These are phyloP conservation scores for Gypsophila paniculata DNA, from an alignment of 179 eudicot species.

Conservation along the genomic window DNA sequence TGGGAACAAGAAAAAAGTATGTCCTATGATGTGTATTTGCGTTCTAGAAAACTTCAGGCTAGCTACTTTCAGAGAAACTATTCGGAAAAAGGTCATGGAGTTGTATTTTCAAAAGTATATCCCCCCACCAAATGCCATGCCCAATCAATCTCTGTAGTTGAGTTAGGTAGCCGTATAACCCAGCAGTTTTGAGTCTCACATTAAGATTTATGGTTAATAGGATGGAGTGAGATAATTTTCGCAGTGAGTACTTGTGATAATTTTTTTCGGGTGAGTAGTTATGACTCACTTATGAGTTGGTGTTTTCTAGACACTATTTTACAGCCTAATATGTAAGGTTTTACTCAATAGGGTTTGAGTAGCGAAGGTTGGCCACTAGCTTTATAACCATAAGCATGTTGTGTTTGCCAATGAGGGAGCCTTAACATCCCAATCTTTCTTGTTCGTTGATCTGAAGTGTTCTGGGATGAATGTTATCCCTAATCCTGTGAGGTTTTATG, in stretches of 20 bases:
- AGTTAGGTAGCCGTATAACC: neutral
- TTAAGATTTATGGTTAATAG: neutral
- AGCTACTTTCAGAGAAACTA: neutral
- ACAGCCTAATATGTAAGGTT: neutral
- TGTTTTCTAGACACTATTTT: neutral
- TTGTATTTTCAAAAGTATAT: neutral
- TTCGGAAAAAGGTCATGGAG: neutral
- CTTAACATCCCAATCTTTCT: neutral
- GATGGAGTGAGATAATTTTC: neutral
- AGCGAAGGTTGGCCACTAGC: neutral
- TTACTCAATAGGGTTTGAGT: neutral
- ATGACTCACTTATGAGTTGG: too few relatives aligned
- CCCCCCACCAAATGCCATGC: too few relatives aligned
- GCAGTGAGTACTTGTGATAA: neutral
- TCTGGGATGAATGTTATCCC: neutral
- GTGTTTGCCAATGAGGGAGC: neutral
- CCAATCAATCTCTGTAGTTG: neutral
- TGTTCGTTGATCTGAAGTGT: neutral
- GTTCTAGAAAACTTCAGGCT: neutral
- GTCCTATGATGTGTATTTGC: neutral
- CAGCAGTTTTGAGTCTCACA: slow-evolving; percentile 5
- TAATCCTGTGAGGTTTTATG: neutral
- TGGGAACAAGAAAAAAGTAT: neutral
- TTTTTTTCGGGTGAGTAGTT: neutral
- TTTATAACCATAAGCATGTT: neutral